These are phyloP conservation scores for Bruguiera hainesii DNA, from an alignment of 441 rosid species.

Conservation along the genomic window DNA sequence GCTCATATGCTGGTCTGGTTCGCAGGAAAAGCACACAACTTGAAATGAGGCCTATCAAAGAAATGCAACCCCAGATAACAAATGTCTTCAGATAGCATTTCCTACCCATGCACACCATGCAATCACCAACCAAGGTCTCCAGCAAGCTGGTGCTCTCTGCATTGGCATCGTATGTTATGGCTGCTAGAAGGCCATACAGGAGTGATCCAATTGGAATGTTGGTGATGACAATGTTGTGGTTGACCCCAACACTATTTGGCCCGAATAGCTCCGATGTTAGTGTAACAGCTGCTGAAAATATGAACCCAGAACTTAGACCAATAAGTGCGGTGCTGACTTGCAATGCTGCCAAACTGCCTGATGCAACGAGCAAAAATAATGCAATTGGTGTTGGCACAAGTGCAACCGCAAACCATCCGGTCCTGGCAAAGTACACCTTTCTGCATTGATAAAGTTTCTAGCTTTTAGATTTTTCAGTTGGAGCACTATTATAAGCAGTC, in stretches of 20 bases:
- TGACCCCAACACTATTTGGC: conserved; percentile 64
- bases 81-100: conserved; percentile 63
- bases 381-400: conserved; percentile 70
- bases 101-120: conserved; percentile 69
- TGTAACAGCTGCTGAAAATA: conserved; percentile 74
- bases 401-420: conserved; percentile 75
- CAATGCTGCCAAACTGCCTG: conserved; percentile 42
- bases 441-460: conserved; percentile 37
- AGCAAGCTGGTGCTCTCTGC: conserved; percentile 27
- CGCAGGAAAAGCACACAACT: conserved; percentile 55
- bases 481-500: not conserved
- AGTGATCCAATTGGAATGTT: conserved; percentile 86
- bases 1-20: conserved; percentile 61
- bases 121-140: conserved; percentile 27
- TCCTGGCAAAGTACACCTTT: conserved; percentile 64
- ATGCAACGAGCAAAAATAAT: conserved; percentile 48
- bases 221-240: conserved; percentile 86
- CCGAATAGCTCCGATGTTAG: conserved; percentile 89
- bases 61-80: conserved; percentile 60
- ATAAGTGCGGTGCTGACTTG: conserved; percentile 38
- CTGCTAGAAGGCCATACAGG: conserved; percentile 78
- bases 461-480: conserved; percentile 8
- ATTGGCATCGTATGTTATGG: conserved; percentile 54
- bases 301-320: conserved; percentile 76
- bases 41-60: conserved; percentile 52